Evolutionary conservation across 2,329 filamentous ascomycete genomes (phyloP), one percentile per base, ranked within the genome.

Genomic region (Amylocarpus encephaloides): DNA sequence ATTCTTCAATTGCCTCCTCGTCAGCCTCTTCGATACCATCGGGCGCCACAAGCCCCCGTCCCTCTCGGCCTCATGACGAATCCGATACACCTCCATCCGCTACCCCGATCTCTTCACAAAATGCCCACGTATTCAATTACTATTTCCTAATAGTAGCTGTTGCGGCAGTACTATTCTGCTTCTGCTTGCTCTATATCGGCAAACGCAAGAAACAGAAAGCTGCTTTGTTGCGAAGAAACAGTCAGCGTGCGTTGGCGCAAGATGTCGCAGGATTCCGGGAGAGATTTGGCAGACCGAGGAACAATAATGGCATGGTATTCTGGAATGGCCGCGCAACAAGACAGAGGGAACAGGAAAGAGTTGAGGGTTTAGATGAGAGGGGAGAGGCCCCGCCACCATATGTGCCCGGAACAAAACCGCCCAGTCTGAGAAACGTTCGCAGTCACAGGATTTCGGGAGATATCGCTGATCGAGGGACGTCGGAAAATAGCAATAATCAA

Each of bases 301-400:
- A 40, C 18, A 22, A 38, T 22, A 42, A 42, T 32, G 36, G 53
- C 9, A 55, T 51, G 34, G 55, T 51, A 10, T 54, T 55, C 34
- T 51, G 52, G 38, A 50, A 42, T 38, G 48, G 46, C 18, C 7
- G 22, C 4, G 7, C 7, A 26, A 7, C 22, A 26, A 26, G 36
- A 12, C 32, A 19, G n/a, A 33, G 35, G 29, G 19, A 43, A 16
- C 36, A 41, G 32, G 40, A 32, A 33, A 50, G 50, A 26, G 48
- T 75, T 41, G 82, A 85, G 55, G 82, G 82, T 0, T 65, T 85
- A 49, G 75, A 85, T 61, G 81, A 84, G 67, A 66, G 74, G 39
- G 82, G 82, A 26, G 80, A 85, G 63, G 79, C 81, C 9, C 82
- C 82, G 44, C 82, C 82, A 43, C 79, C 82, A 0, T 86, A 86